phyloP scores from a whole-genome alignment of 1,139 yeast genomes.

The Suhomyces coccinellae region DNA sequence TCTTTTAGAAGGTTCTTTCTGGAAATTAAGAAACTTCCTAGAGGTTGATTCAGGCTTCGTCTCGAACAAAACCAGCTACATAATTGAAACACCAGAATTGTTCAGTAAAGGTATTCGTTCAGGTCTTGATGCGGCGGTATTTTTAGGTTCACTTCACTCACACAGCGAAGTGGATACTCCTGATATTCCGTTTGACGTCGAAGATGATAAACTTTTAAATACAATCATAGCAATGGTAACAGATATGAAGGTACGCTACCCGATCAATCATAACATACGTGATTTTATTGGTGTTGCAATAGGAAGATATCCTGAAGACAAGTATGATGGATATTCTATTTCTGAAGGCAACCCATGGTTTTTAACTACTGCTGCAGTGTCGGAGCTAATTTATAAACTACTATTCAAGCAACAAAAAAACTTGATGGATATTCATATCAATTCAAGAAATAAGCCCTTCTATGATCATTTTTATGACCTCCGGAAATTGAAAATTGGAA shows the following conservation, averaged over 20 bases:
- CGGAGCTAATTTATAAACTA: slow-evolving; percentile 54
- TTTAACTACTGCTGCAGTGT: slow-evolving; percentile 77
- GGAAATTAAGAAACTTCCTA: slow-evolving; percentile 40
- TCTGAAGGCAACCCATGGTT: slow-evolving; percentile 96
- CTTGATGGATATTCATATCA: slow-evolving; percentile 28
- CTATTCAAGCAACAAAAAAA: slow-evolving; percentile 28
- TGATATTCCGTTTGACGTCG: slow-evolving; percentile 59
- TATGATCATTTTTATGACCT: slow-evolving; percentile 30
- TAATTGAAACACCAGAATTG: slow-evolving; percentile 67
- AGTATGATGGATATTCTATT: slow-evolving; percentile 75
- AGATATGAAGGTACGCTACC: slow-evolving; percentile 73
- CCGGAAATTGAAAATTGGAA: slow-evolving; percentile 9
- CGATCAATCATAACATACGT: slow-evolving; percentile 59
- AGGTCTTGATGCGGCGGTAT: slow-evolving; percentile 80
- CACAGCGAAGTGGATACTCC: slow-evolving; percentile 49
- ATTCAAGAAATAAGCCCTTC: slow-evolving; percentile 29
- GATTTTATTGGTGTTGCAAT: slow-evolving; percentile 62
- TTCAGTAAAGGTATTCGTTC: slow-evolving; percentile 45
- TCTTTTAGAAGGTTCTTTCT: slow-evolving; percentile 8
- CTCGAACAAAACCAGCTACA: slow-evolving; percentile 46
- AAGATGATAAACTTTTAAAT: slow-evolving; percentile 55
- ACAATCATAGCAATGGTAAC: slow-evolving; percentile 57
- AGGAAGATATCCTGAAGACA: slow-evolving; percentile 93
- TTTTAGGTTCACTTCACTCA: slow-evolving; percentile 66
- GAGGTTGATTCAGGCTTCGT: slow-evolving; percentile 47